A percentile compares a stretch with the other conserved stretches of the same genome.
Evolutionary conservation across 1,284 basidiomycete genomes (phyloP).

Genomic region (Trichosporon ovoides): DNA sequence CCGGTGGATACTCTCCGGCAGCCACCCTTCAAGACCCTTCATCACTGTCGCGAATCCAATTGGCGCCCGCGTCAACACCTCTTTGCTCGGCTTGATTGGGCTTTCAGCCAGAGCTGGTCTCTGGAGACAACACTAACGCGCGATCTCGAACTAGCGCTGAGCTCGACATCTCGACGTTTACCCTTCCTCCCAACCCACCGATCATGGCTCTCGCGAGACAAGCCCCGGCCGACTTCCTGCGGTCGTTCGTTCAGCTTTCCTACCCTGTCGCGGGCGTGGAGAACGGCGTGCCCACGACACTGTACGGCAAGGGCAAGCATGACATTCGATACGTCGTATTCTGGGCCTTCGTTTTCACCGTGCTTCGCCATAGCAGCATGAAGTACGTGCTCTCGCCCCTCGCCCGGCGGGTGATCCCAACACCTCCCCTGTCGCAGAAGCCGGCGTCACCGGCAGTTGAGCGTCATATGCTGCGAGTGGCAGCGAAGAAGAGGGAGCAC

Average conservation of each 20-base stretch:
- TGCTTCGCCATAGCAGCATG: slow-evolving; percentile 68
- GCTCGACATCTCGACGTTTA: background rate
- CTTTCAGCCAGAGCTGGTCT: no score
- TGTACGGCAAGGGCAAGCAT: slow-evolving; percentile 61
- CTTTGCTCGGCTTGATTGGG: no score
- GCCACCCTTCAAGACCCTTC: no score
- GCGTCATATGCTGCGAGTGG: slow-evolving; percentile 6
- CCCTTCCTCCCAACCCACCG: background rate
- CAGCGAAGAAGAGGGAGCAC: slow-evolving; percentile 52
- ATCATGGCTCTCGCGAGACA: background rate
- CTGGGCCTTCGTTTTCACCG: slow-evolving; percentile 69
- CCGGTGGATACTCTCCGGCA: no score
- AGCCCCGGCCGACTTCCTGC: slow-evolving; percentile 15
- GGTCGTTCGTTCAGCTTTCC: slow-evolving; percentile 68
- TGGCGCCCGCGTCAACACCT: no score
- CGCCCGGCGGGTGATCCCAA: slow-evolving; percentile 6
- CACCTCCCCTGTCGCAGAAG: slow-evolving; percentile 2
- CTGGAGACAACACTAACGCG: no score
- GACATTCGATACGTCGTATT: slow-evolving; percentile 68
- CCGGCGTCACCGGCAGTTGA: slow-evolving; percentile 2
- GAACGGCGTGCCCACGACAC: slow-evolving; percentile 12
- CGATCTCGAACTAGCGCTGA: background rate
- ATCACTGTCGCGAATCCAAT: no score
- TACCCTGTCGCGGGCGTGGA: slow-evolving; percentile 58
- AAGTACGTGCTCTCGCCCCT: slow-evolving; percentile 66